A percentile compares a stretch with the other conserved stretches of the same genome.
Conservation (phyloP, 331 rosid species). For the Prunus yedoensis region DNA sequence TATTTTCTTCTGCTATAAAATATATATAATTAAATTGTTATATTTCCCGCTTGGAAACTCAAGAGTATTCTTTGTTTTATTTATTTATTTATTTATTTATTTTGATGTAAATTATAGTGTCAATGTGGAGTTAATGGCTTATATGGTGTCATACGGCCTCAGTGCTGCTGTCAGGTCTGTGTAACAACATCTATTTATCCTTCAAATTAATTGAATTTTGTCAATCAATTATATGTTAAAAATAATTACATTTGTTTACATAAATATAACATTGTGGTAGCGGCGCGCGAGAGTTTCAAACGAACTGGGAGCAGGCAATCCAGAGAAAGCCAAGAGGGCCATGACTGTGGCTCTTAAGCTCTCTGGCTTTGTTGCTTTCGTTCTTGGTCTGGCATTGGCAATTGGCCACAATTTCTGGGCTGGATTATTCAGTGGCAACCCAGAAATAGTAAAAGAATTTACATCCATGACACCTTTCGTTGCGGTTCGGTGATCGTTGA, state of each 20-base stretch:
- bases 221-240: too few species aligned
- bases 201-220: too few species aligned
- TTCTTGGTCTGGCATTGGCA: conserved; percentile 43
- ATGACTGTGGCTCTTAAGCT: conserved; percentile 65
- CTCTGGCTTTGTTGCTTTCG: conserved; percentile 48
- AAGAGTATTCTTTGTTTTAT: neutral
- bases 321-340: conserved; percentile 59
- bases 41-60: neutral
- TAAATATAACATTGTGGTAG: conserved; percentile 19
- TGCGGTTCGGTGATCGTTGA: conserved; percentile 56
- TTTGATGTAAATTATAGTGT: neutral
- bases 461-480: conserved; percentile 70
- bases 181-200: too few species aligned
- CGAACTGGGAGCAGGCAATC: too few species aligned
- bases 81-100: too few species aligned
- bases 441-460: conserved; percentile 42
- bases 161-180: too few species aligned
- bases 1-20: neutral
- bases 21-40: too few species aligned
- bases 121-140: too few species aligned
- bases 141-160: too few species aligned
- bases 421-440: conserved; percentile 47
- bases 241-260: too few species aligned
- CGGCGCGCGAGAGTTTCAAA: conserved; percentile 89
- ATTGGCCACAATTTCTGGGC: conserved; percentile 66